These are phyloP conservation scores for Mycosphaerella sp. DNA, from an alignment of 2,329 filamentous ascomycete genomes.

Conservation along the genomic window DNA sequence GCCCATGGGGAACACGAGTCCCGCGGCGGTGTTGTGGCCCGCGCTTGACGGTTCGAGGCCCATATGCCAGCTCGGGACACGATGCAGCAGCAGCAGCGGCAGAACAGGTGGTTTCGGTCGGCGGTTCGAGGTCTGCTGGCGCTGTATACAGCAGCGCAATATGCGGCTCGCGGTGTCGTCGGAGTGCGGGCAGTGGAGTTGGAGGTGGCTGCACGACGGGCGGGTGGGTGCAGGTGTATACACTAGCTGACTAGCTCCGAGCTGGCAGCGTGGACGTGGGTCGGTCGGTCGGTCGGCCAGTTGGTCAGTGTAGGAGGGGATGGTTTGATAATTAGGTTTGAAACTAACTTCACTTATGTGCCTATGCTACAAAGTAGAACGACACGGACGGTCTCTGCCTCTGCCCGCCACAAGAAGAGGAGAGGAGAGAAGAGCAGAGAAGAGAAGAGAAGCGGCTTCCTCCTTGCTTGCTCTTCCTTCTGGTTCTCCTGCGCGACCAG, in stretches of 20 bases:
- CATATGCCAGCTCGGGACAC: background rate
- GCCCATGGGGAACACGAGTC: slow-evolving; percentile 13
- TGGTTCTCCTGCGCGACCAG: too few species aligned
- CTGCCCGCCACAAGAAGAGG: too few species aligned
- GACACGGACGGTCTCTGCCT: too few species aligned
- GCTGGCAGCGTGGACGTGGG: background rate
- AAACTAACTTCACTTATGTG: too few species aligned
- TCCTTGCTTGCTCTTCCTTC: too few species aligned
- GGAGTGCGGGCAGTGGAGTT: background rate
- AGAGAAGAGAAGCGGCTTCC: too few species aligned
- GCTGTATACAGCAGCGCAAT: background rate
- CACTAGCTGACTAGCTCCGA: background rate
- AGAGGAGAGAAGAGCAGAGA: too few species aligned
- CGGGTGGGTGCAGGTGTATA: background rate
- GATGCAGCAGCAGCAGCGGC: too few species aligned
- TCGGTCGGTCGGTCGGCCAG: too few species aligned
- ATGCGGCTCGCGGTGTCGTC: background rate
- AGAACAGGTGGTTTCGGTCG: background rate
- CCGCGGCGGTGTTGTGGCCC: slow-evolving; percentile 5
- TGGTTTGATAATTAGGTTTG: too few species aligned
- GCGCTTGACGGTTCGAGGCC: background rate
- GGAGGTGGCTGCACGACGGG: background rate
- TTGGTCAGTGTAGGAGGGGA: too few species aligned
- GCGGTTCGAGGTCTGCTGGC: background rate
- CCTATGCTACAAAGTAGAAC: too few species aligned